phyloP scores from a whole-genome alignment of 78 protist genomes.

The Abeoforma whisleri region DNA sequence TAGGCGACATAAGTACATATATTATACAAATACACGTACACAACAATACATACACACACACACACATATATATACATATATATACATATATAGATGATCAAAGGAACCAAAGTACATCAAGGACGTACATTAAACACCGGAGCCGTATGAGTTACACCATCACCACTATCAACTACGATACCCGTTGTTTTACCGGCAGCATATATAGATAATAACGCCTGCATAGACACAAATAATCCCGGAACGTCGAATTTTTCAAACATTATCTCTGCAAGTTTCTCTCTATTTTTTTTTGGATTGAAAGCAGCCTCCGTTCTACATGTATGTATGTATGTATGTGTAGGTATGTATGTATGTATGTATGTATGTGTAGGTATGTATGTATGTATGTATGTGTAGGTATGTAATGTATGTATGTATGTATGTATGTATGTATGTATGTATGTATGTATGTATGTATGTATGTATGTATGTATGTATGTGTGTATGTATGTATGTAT shows the following conservation, averaged over 20 bases:
- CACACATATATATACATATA: too few species aligned
- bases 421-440: too few species aligned
- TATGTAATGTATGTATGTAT: too few species aligned
- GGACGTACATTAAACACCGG: conserved; percentile 63
- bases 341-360: neutral
- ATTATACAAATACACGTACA: too few species aligned
- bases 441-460: too few species aligned
- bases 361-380: neutral
- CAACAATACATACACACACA: too few species aligned
- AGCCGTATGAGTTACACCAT: conserved; percentile 66
- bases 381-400: neutral
- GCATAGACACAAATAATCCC: conserved; percentile 71
- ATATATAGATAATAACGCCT: conserved; percentile 74
- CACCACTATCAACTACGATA: conserved; percentile 67
- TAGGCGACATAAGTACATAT: too few species aligned
- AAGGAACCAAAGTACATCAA: too few species aligned
- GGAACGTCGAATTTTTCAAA: conserved; percentile 83
- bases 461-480: too few species aligned
- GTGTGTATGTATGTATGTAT: too few species aligned
- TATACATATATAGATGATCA: too few species aligned
- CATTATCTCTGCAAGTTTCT: conserved; percentile 80
- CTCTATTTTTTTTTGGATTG: conserved; percentile 83
- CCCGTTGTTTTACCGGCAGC: conserved; percentile 83
- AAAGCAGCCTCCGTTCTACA: conserved; percentile 67
- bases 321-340: neutral